Base-by-base conservation (phyloP, 1,139 yeast species). In the Spathaspora sp. region DNA sequence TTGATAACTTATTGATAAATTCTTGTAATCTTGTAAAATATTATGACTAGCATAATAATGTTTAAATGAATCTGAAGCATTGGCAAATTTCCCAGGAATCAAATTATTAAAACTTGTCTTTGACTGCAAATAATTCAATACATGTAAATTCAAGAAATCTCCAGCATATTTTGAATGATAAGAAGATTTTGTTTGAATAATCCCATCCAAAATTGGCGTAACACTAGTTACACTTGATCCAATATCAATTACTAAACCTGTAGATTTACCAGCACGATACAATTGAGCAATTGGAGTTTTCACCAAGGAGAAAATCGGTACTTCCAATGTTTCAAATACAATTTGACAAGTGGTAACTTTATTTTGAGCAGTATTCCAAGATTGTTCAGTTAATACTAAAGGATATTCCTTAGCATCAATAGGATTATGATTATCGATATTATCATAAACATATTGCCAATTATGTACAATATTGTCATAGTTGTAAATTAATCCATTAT, bases 171-270 rank as follows among this genome's bases (percentile, higher is more conserved):
- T 80, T 13, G 85, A 76, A 61, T 78, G 83, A 50, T 74, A 69
- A 7, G 82, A 71, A 43, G 86, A 82, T 57, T 83, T 84, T 50
- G 73, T 69, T 47, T 84, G 77, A 46, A 86, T 78, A 15, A 79
- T 77, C 24, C 93, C 95, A 57, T 86, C 90, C 51, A 82, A 70
- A 27, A 86, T 75, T 11, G 93, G 91, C 0, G 90, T 84, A 6
- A 86, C 82, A 41, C 81, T 74, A 20, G 83, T 73, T 2, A 78
- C 76, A 18, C 82, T 70, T 1, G 84, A 74, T 2, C 91, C 93
- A 40, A 86, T 63, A 57, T 86, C 91, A 33, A 86, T 75, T 17
- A 86, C 86, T 49, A 86, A 68, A 5, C 89, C 86, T 10, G 84
- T 80, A 17, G 84, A 74, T 56, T 80, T 80, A 3, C 90, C 89